Percentiles rank a stretch among this genome's conserved stretches.
Evolutionary conservation across 331 rosid species (phyloP).

Genomic region (Quercus phellos): DNA sequence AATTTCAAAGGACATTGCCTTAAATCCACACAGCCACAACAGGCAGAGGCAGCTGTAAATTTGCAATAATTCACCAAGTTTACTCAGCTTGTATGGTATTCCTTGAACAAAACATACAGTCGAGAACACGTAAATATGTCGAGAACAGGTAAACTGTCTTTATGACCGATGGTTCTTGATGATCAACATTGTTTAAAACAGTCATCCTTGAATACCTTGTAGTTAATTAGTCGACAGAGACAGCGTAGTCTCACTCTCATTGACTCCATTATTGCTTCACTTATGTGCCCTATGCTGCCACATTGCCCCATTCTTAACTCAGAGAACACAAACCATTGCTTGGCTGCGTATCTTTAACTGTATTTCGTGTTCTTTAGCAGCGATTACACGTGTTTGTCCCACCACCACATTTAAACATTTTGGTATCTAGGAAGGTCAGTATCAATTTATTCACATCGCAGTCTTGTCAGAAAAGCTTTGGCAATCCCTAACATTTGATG

Average conservation of each 20-base stretch:
- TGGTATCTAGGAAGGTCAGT: conserved; percentile 6
- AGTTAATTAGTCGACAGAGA: neutral
- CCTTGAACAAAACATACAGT: too few species aligned
- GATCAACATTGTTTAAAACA: neutral
- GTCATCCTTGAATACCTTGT: too few species aligned
- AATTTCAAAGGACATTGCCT: neutral
- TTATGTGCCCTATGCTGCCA: conserved; percentile 30
- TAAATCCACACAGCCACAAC: neutral
- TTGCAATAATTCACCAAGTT: neutral
- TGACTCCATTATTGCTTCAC: neutral
- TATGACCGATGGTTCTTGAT: neutral
- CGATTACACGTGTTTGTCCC: conserved; percentile 31
- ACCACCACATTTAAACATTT: conserved; percentile 25
- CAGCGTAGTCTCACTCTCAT: neutral
- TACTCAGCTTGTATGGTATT: neutral
- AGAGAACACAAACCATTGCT: conserved; percentile 17
- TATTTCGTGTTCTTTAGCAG: conserved; percentile 20
- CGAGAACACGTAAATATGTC: too few species aligned
- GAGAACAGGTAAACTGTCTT: neutral
- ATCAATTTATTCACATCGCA: conserved; percentile 15
- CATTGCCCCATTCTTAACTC: conserved; percentile 10
- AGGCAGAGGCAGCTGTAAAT: neutral
- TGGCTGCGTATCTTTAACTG: conserved; percentile 16
- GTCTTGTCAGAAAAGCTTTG: conserved; percentile 11
- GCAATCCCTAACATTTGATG: neutral